phyloP scores from a whole-genome alignment of 257 asterid genomes.

The Fraxinus cuspidata region DNA sequence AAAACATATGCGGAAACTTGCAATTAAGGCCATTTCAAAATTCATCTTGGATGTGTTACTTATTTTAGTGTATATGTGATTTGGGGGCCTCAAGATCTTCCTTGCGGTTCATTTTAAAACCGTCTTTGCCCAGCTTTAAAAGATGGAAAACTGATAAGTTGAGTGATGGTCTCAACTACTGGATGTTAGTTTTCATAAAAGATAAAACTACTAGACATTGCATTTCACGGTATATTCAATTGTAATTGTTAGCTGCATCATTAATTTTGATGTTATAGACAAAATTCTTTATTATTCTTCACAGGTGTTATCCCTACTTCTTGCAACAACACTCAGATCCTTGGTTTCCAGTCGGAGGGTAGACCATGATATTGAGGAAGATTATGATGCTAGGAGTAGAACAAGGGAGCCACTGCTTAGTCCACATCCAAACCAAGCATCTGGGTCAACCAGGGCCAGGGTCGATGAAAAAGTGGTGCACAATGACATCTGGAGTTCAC shows the following conservation, averaged over 20 bases:
- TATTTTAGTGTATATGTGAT: not conserved
- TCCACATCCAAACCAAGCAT: slow-evolving; percentile 47
- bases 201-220: slow-evolving; percentile 2
- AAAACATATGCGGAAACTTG: not conserved
- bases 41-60: not conserved
- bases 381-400: slow-evolving; percentile 44
- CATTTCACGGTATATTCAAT: slow-evolving; percentile 18
- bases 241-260: slow-evolving; percentile 7
- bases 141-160: not conserved
- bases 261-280: slow-evolving; percentile 6
- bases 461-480: slow-evolving; percentile 46
- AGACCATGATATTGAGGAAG: slow-evolving; percentile 59
- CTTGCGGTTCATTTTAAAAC: not conserved
- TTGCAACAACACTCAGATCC: slow-evolving; percentile 65
- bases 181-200: not conserved
- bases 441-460: slow-evolving; percentile 51
- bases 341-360: slow-evolving; percentile 50
- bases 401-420: slow-evolving; percentile 63
- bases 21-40: not conserved
- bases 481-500: slow-evolving; percentile 72
- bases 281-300: slow-evolving; percentile 26
- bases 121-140: slow-evolving; percentile 6
- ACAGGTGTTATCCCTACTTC: slow-evolving; percentile 64
- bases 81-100: not conserved
- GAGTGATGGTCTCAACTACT: not conserved